Base-by-base conservation (phyloP, 2,329 filamentous ascomycete species). In the Aureobasidium sp. region DNA sequence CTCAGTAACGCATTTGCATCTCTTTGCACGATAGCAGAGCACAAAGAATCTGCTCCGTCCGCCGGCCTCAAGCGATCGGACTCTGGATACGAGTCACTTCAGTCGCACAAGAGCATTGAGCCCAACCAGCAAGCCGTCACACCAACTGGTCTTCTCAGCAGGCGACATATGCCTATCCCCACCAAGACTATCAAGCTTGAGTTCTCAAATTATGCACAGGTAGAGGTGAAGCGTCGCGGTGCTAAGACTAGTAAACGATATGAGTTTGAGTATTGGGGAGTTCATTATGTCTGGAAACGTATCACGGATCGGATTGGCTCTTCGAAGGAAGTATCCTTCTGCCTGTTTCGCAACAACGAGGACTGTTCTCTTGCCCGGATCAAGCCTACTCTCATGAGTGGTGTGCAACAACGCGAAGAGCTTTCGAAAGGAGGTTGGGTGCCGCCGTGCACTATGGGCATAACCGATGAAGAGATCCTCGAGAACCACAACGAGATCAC, bases 151-250 rank as follows among this genome's bases (percentile, higher is more conserved):
- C 71, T 74, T 45, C 66, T 68, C 63, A 63, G 58, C 48, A 71
- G 78, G 68, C 68, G 74, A 77, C 72, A 73, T 56, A 71, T 73
- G 9, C 65, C 75, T 64, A 70, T 76, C 48, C 84, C 89, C 20
- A 89, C 87, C 63, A 91, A 96, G 73, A 87, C 83, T 39, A 89
- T 93, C 73, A 90, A 91, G 75, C 83, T 99, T 37, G 93, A 97
- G 73, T 99, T 97, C 73, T 95, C 91, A 67, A 99, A 97, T 77
- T 99, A 99, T 73, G 93, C 93, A 2, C 91, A 94, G 68, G 86
- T 97, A 44, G 89, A 96, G 66, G 78, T 99, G 56, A 86, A 84
- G 67, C 85, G 90, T 45, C 81, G 84, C 27, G 88, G 88, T 7
- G 78, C 82, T 56, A 86, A 84, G 67, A 79, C 81, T 48, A 81